A percentile compares a stretch with the other conserved stretches of the same genome.
Evolutionary conservation across 306 rosid species (phyloP).

Genomic region (Quercus engelmannii): DNA sequence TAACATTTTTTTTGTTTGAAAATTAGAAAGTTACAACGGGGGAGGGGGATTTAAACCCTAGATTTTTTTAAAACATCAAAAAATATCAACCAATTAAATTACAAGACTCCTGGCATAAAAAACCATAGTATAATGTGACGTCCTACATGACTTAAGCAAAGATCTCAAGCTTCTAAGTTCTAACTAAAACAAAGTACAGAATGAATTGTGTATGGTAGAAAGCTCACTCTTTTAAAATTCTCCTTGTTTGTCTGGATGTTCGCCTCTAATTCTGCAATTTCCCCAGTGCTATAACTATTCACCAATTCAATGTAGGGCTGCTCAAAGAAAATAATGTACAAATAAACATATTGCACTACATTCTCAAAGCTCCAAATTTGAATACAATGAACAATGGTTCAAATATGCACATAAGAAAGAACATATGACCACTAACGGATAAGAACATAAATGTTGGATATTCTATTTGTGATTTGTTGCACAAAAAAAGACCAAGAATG

Average conservation of each 20-base stretch:
- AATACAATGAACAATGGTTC: not conserved
- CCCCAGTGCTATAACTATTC: slow-evolving; percentile 40
- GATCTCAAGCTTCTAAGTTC: slow-evolving; percentile 6
- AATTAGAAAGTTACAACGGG: too few relatives aligned
- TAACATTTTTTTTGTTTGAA: too few relatives aligned
- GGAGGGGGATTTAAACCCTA: too few relatives aligned
- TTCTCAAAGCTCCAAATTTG: not conserved
- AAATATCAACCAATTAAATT: too few relatives aligned
- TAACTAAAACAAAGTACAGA: not conserved
- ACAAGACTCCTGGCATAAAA: not conserved
- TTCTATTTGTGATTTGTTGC: not conserved
- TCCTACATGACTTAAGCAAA: not conserved
- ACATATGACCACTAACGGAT: too few relatives aligned
- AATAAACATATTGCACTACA: not conserved
- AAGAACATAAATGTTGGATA: not conserved
- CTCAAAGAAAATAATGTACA: slow-evolving; percentile 11
- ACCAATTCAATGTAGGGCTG: slow-evolving; percentile 75
- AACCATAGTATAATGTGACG: not conserved
- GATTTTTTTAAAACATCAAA: too few relatives aligned
- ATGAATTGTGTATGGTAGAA: not conserved
- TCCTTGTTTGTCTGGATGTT: slow-evolving; percentile 41
- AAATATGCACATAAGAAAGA: not conserved
- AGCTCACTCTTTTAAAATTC: slow-evolving; percentile 57
- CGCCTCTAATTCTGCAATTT: slow-evolving; percentile 45
- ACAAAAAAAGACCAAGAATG: not conserved